Base-by-base conservation (phyloP, 768 basidiomycete genomes). In the Termitomyces titanicus region DNA sequence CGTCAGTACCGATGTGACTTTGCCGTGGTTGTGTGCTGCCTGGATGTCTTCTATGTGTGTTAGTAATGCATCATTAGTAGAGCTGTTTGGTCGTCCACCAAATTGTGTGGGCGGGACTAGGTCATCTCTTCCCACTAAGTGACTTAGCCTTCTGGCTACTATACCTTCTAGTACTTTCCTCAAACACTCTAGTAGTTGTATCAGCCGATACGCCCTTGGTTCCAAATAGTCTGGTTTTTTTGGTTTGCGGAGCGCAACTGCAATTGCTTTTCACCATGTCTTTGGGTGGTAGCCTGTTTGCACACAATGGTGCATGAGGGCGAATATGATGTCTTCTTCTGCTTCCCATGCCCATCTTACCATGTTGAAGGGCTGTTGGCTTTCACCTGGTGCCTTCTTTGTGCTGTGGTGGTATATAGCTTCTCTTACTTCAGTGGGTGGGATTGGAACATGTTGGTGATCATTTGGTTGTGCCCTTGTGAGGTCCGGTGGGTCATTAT, bases 211-310 rank as follows among this genome's bases (percentile, higher is more conserved):
- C 1, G 74, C 66, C 5, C 65, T 45, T 0, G 71, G 68, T 47
- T 68, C 62, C 0, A 67, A 65, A 60, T 75, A 74, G 62, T 74
- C 67, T 0, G 67, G 64, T 53, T 76, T 76, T 27, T 64, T 60
- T 0, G 70, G 69, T 64, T 76, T 76, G 6, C 59, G 52, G 0
- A 75, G 60, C 1, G 68, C 68, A 0, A 73, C 66, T 3, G 68
- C 68, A 2, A 69, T 63, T 5, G 70, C 63, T 18, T 59, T 59
- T 5, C 58, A 17, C 66, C 66, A 74, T 27, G 45, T 17, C 29
- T 55, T 51, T 6, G 66, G 42, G 42, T 44, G 42, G 42, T 44
- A n/a, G 3, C 42, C 42, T 13, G 42, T 20, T 18, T 44, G 12
- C 5, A 44, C 42, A 18, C 42, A 44, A 11, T 39, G 38, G 12